These are phyloP conservation scores for Umbelopsis isabellina DNA, from an alignment of 192 early-diverging fungal species.

Conservation along the genomic window DNA sequence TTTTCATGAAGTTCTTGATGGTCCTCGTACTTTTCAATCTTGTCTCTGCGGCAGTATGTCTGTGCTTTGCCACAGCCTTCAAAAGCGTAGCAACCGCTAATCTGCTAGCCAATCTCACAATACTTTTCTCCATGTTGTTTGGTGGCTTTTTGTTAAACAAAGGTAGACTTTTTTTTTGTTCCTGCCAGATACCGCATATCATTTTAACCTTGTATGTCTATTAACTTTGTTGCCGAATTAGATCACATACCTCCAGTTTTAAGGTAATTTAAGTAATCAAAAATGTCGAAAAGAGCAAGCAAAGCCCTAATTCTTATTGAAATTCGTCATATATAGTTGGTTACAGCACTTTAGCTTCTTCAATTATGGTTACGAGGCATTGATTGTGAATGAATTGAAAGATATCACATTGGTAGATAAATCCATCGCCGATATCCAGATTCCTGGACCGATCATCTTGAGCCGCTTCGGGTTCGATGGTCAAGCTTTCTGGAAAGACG, in stretches of 20 bases:
- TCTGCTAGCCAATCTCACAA: constrained; percentile 62
- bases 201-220: neutral
- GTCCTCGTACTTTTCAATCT: constrained; percentile 68
- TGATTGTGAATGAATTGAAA: constrained; percentile 66
- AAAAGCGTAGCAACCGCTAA: constrained; percentile 61
- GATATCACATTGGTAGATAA: constrained; percentile 39
- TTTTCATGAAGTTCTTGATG: constrained; percentile 63
- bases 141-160: constrained; percentile 75
- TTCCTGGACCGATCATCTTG: constrained; percentile 40
- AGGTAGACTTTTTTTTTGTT: constrained; percentile 37
- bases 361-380: constrained; percentile 75
- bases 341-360: constrained; percentile 74
- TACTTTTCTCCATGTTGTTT: constrained; percentile 81
- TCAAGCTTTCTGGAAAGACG: constrained; percentile 40
- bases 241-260: constrained; percentile 40
- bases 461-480: constrained; percentile 42
- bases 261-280: constrained; percentile 25
- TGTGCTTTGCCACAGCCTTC: constrained; percentile 61
- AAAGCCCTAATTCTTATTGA: neutral
- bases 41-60: constrained; percentile 62
- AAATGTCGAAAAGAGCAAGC: neutral
- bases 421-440: constrained; percentile 41
- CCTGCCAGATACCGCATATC: neutral
- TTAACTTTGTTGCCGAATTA: neutral
- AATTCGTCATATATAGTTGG: constrained; percentile 46